A percentile compares a stretch with the other conserved stretches of the same genome.
phyloP scores from a whole-genome alignment of 2,329 filamentous ascomycete species.

The Coleophoma eucalyptorum region DNA sequence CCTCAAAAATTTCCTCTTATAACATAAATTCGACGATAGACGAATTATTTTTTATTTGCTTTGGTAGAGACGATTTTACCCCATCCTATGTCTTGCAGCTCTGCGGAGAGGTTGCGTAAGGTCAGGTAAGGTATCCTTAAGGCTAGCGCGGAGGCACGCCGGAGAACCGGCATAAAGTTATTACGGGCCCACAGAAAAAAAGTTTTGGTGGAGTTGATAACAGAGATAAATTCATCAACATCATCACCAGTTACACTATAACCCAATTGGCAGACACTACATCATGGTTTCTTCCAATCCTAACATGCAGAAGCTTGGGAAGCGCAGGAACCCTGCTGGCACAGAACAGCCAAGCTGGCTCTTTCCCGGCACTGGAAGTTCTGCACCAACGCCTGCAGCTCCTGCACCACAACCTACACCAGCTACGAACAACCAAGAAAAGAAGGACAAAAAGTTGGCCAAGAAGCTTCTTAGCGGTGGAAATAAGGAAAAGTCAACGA shows the following conservation, averaged over 20 bases:
- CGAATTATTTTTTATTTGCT: too few species aligned
- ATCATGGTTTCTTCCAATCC: constrained; percentile 15
- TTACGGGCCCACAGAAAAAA: background rate
- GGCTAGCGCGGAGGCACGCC: too few species aligned
- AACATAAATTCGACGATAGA: too few species aligned
- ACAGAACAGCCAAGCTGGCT: constrained; percentile 26
- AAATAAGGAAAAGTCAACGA: constrained; percentile 16
- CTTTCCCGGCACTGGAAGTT: constrained; percentile 19
- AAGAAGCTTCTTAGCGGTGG: constrained; percentile 22
- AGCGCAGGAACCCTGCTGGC: constrained; percentile 18
- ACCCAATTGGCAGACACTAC: background rate
- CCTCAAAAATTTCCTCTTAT: too few species aligned
- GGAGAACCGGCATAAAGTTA: too few species aligned
- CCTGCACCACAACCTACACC: constrained; percentile 5
- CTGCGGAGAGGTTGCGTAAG: too few species aligned
- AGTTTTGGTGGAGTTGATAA: background rate
- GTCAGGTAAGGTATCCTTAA: too few species aligned
- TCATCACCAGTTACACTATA: background rate
- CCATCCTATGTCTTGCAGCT: too few species aligned
- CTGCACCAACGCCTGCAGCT: constrained; percentile 4
- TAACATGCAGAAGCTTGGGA: constrained; percentile 27
- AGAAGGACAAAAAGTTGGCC: constrained; percentile 16
- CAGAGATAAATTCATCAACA: constrained; percentile 1
- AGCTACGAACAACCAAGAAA: constrained; percentile 21
- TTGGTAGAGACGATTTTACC: too few species aligned